Evolutionary conservation across 176 grass and related monocot genomes (phyloP).

Genomic region (Raddia guianensis): DNA sequence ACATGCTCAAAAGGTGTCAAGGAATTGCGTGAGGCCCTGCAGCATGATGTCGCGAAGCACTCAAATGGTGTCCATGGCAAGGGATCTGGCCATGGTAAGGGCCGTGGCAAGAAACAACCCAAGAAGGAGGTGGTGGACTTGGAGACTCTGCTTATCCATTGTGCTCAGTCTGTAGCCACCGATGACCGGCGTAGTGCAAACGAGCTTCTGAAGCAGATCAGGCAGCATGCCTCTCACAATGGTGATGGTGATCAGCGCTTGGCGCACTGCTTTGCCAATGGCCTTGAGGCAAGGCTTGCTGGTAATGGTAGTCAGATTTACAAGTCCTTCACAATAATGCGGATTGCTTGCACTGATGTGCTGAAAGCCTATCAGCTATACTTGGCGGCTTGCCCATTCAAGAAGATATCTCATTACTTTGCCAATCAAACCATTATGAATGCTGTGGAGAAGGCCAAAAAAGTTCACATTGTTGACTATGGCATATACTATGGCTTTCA

Average conservation of each 20-base stretch:
- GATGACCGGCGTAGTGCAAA: slow-evolving; percentile 66
- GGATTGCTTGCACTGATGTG: slow-evolving; percentile 65
- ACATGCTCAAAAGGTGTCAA: slow-evolving; percentile 63
- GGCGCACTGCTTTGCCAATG: slow-evolving; percentile 85
- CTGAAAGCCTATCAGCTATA: slow-evolving; percentile 92
- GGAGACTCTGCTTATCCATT: slow-evolving; percentile 81
- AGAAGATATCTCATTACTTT: slow-evolving; percentile 95
- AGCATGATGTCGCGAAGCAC: slow-evolving; percentile 51
- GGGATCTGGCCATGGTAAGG: slow-evolving; percentile 61
- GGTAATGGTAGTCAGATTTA: slow-evolving; percentile 89
- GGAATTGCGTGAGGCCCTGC: slow-evolving; percentile 64
- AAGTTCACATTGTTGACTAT: slow-evolving; percentile 85
- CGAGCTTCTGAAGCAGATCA: slow-evolving; percentile 88
- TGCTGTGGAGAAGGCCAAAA: slow-evolving; percentile 65
- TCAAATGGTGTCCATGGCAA: slow-evolving; percentile 51
- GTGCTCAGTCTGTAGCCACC: slow-evolving; percentile 80
- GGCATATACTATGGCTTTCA: slow-evolving; percentile 94
- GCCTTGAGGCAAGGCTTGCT: slow-evolving; percentile 84
- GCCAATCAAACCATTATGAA: slow-evolving; percentile 88
- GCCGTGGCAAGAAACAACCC: slow-evolving; percentile 68
- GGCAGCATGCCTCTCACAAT: slow-evolving; percentile 58
- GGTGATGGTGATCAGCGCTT: slow-evolving; percentile 85
- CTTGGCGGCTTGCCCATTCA: slow-evolving; percentile 80
- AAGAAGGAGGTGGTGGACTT: slow-evolving; percentile 92
- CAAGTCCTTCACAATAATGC: slow-evolving; percentile 51